These are phyloP conservation scores for Tetradesmus lagerheimii DNA, from an alignment of 139 green algal genomes.

Conservation along the genomic window DNA sequence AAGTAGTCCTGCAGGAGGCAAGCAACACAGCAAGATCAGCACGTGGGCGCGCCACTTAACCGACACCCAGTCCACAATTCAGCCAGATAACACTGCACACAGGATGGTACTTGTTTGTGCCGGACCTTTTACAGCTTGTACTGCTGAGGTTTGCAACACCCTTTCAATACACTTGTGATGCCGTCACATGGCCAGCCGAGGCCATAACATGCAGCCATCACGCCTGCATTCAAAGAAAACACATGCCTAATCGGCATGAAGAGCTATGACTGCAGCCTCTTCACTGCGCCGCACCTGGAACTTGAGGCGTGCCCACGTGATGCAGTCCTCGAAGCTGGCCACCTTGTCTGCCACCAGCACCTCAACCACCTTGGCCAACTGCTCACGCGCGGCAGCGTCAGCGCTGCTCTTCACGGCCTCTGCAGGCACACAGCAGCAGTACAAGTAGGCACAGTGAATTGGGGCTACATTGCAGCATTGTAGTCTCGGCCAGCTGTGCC, in stretches of 20 bases:
- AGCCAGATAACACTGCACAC: too few relatives aligned
- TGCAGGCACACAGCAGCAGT: neutral
- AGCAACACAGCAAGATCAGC: neutral
- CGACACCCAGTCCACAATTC: too few relatives aligned
- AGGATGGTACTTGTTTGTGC: too few relatives aligned
- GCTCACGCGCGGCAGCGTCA: constrained; percentile 85
- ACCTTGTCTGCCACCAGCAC: constrained; percentile 73
- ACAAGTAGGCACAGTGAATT: neutral
- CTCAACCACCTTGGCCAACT: constrained; percentile 91
- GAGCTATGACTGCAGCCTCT: too few relatives aligned
- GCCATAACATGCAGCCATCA: too few relatives aligned
- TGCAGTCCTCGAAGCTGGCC: constrained; percentile 88
- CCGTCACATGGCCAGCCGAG: too few relatives aligned
- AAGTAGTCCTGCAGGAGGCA: constrained; percentile 80
- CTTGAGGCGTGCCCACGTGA: constrained; percentile 85
- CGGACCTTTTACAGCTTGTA: too few relatives aligned
- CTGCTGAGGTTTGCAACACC: too few relatives aligned
- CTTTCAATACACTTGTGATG: too few relatives aligned
- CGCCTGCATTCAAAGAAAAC: too few relatives aligned
- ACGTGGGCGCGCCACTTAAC: neutral
- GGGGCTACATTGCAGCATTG: neutral
- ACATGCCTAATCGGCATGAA: too few relatives aligned
- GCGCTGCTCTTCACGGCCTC: constrained; percentile 52
- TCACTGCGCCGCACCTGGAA: constrained; percentile 75
- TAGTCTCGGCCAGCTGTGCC: too few relatives aligned